Base-by-base conservation (phyloP, 768 basidiomycete genomes). In the Mrakia gelida region DNA sequence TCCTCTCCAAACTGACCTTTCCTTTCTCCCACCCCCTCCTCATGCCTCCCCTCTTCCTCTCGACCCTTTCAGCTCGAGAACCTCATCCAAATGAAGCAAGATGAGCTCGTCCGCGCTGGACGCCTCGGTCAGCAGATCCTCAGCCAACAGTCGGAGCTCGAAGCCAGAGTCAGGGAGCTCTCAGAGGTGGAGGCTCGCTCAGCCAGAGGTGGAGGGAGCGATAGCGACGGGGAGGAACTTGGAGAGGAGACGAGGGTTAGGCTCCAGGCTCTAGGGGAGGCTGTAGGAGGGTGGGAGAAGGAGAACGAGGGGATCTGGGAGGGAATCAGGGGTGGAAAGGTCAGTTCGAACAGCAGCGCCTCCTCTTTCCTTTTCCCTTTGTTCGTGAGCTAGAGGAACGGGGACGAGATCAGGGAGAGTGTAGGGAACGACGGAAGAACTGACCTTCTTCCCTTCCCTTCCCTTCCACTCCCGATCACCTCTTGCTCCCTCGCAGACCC, bases 71-170 rank as follows among this genome's bases (percentile, higher is more conserved):
- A 77, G 76, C 76, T 77, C 45, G 71, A 77, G 43, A 49, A 43
- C 11, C 73, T 78, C 16, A 78, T 78, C 62, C 63, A 74, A 26
- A 78, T 73, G 77, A 98, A 98, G 87, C 92, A 95, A 85, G 90
- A 90, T 83, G 94, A 98, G 84, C 91, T 98, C 49, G 91, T 93
- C 80, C 92, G 93, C 80, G 93, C 94, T 7, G 95, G 93, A 54
- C 91, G 91, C 75, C 90, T 98, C 83, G 95, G 96, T 73, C 94
- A 97, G 85, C 92, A 93, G 84, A 90, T 98, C 81, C 90, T 98
- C 79, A 89, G 90, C 28, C 96, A 98, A 86, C 94, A 94, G 85
- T 91, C 93, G 86, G 93, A 96, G 83, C 89, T 98, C 80, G 93
- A 97, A 85, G 91, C 91, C 82, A 89, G 93, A 73, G 93, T 98